Evolutionary conservation across 2,329 filamentous ascomycete species (phyloP), one percentile per base, ranked within the genome.

Genomic region (Stromatinia cepivora): DNA sequence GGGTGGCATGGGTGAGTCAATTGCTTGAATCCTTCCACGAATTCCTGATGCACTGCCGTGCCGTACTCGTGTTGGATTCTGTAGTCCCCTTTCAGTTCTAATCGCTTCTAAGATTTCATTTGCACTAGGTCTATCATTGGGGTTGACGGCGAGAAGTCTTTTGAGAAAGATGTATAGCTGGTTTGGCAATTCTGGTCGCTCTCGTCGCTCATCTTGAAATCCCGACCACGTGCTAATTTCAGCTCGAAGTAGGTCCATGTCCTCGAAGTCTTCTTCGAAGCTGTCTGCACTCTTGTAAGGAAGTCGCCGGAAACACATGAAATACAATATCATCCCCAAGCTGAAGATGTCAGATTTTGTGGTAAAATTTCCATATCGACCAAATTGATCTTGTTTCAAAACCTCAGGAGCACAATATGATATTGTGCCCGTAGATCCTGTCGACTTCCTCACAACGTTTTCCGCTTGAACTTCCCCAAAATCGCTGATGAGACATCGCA

Each of bases 321-420:
- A 99, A 79, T 98, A 97, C 4, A 99, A 85, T 69, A 98, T 98
- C 94, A 99, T 97, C 62, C 95, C 95, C 0, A 99, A 83, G 0
- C 94, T 97, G 80, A 99, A 99, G n/a, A 99, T 91, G 77, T 99
- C 95, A 0, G 94, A 97, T 78, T 98, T 99, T 36, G 92, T 94
- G 0, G 93, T 97, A 76, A 99, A 99, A 77, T 98, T 97, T 10
- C 92, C 93, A 75, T 92, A 94, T 0, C 86, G 86, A 0, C 94
- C 94, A 39, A 83, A 84, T 0, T 86, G 81, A 69, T 88, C 90
- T 73, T 86, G 86, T 64, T 86, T 88, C 42, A 99, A 82, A 0
- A 99, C 96, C 79, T 99, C 95, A 0, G 95, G 95, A 0, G 95
- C 95, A 79, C 95, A 99, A 79, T 97, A 99, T 0, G 94, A 98